Evolutionary conservation across 2,329 filamentous ascomycete genomes (phyloP).

Genomic region (Tolypocladium nubicola): DNA sequence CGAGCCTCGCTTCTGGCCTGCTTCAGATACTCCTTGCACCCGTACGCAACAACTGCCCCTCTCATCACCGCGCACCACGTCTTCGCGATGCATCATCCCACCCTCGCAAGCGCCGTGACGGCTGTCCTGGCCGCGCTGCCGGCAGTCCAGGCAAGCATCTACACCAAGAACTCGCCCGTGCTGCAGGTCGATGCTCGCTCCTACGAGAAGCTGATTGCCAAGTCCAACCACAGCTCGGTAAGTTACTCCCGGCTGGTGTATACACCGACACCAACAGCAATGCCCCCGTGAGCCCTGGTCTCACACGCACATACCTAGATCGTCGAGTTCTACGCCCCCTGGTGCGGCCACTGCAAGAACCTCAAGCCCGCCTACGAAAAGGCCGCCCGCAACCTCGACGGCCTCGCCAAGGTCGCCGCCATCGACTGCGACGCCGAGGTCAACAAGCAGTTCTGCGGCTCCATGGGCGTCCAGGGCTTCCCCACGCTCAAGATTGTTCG

Average conservation of each 20-base stretch:
- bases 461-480: constrained; percentile 86
- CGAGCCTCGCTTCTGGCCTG: neutral
- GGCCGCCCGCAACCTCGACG: constrained; percentile 78
- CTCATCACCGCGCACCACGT: neutral
- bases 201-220: constrained; percentile 73
- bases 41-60: neutral
- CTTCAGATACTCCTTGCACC: neutral
- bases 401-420: constrained; percentile 87
- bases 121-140: constrained; percentile 32
- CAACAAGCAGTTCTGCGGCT: constrained; percentile 80
- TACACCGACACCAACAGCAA: too few relatives aligned
- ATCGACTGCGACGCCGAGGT: constrained; percentile 88
- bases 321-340: constrained; percentile 88
- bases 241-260: constrained; percentile 16
- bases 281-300: too few relatives aligned
- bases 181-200: constrained; percentile 69
- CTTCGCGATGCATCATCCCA: constrained; percentile 39
- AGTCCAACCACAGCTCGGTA: constrained; percentile 88
- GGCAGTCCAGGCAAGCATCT: constrained; percentile 61
- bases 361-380: constrained; percentile 95
- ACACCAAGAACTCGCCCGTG: constrained; percentile 79
- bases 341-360: constrained; percentile 96
- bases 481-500: constrained; percentile 90
- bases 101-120: neutral
- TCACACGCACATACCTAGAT: constrained; percentile 27